These are phyloP conservation scores for Acidiella bohemica DNA, from an alignment of 495 filamentous ascomycete genomes.

Conservation along the genomic window DNA sequence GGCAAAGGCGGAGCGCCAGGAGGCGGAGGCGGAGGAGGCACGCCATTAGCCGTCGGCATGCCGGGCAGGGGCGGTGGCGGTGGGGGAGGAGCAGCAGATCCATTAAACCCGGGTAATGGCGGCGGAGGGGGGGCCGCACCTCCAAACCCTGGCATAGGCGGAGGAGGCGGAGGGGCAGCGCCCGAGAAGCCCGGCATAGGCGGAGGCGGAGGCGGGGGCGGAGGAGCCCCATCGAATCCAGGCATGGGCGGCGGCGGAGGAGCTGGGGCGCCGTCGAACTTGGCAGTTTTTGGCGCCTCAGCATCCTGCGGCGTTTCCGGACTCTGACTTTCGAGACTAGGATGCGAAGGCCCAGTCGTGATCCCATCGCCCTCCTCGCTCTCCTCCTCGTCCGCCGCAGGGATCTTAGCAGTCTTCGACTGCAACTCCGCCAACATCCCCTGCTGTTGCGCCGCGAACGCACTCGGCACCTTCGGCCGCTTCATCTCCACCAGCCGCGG, in stretches of 20 bases:
- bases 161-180: constrained; percentile 18
- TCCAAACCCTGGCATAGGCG: constrained; percentile 30
- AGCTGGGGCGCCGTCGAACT: constrained; percentile 29
- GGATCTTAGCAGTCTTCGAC: constrained; percentile 42
- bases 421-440: constrained; percentile 71
- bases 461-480: constrained; percentile 57
- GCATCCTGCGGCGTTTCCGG: constrained; percentile 59
- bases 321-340: constrained; percentile 55
- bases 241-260: constrained; percentile 36
- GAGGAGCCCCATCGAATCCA: constrained; percentile 33
- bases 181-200: constrained; percentile 32
- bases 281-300: constrained; percentile 15
- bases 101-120: constrained; percentile 30
- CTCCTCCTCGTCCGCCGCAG: constrained; percentile 54
- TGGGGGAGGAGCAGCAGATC: constrained; percentile 26
- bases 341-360: constrained; percentile 65
- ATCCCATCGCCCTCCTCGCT: constrained; percentile 63
- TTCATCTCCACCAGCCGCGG: constrained; percentile 35
- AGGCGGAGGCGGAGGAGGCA: constrained; percentile 23
- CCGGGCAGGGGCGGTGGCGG: constrained; percentile 34
- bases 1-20: constrained; percentile 30
- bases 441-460: constrained; percentile 38
- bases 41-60: constrained; percentile 33
- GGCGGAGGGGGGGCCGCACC: constrained; percentile 38
- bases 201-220: constrained; percentile 34